These are phyloP conservation scores for Discostella pseudostelligera DNA, from an alignment of 108 stramenopile genomes.

Conservation along the genomic window DNA sequence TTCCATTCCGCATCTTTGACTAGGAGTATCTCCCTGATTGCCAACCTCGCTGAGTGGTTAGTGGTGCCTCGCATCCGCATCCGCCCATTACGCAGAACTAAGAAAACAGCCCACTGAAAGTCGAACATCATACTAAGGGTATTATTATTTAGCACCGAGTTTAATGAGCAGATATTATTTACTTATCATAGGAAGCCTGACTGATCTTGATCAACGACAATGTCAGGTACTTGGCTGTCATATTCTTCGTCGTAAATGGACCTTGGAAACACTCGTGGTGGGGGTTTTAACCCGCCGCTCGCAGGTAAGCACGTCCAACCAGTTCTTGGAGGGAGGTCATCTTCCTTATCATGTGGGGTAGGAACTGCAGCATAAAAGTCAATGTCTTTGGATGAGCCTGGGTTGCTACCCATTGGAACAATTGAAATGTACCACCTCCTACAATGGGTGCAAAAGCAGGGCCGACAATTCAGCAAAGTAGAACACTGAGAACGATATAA, in stretches of 20 bases:
- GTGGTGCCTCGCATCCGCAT: too few relatives aligned
- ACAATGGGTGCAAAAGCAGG: background rate
- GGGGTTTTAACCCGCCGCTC: slow-evolving; percentile 1
- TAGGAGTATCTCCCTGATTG: too few relatives aligned
- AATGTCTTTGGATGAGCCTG: slow-evolving; percentile 79
- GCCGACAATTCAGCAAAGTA: background rate
- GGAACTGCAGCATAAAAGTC: slow-evolving; percentile 79
- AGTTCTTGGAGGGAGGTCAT: background rate
- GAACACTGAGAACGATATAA: background rate
- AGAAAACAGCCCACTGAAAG: too few relatives aligned
- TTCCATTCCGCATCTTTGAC: too few relatives aligned
- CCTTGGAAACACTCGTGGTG: slow-evolving; percentile 1
- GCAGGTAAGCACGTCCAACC: slow-evolving; percentile 3
- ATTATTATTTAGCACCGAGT: too few relatives aligned
- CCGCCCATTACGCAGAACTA: too few relatives aligned
- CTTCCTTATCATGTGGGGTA: slow-evolving; percentile 1
- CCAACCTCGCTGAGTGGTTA: too few relatives aligned
- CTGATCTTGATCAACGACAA: slow-evolving; percentile 15
- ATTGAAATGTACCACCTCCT: slow-evolving; percentile 92
- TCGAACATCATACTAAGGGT: background rate
- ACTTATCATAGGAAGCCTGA: slow-evolving; percentile 2
- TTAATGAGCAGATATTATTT: too few relatives aligned
- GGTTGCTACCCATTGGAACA: slow-evolving; percentile 59
- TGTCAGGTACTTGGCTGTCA: slow-evolving; percentile 6
- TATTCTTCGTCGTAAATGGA: background rate